Evolutionary conservation across 805 yeast species (phyloP), one percentile per base, ranked within the genome.

Genomic region (Nakazawaea sp.): DNA sequence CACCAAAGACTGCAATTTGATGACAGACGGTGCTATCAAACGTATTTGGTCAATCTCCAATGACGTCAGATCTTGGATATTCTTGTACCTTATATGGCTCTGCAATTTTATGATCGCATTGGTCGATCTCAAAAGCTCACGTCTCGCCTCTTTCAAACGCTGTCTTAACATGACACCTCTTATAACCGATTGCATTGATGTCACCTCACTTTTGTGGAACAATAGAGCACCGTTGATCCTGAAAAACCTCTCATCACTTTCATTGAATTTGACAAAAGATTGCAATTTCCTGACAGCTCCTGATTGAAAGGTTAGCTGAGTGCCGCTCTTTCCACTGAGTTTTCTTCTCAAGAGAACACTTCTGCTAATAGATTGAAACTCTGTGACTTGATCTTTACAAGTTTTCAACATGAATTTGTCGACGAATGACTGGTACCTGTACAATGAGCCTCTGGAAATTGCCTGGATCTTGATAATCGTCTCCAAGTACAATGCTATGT

Each of bases 381-480:
- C 53, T 2, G 68, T 55, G 17, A 81, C 50, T 17, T 72, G 74
- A 10, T 68, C 70, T 5, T 66, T 67, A 46, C 73, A 75, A 1
- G 83, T 70, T 41, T 68, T 72, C 20, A 83, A 51, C 63, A 82
- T 68, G 42, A 79, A 78, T 40, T 67, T 68, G 45, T 73, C 72
- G 25, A 83, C 81, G 53, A 76, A 78, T 61, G 78, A 62, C 16
- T 61, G 59, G 51, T 79, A 83, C 36, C 96, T 68, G 38, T 73
- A 61, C 28, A 75, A 63, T 0, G 84, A 77, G 15, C 92, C 95
- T 45, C 86, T 64, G 13, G 84, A 70, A 18, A 78, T 58, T 0
- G 92, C 74, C 53, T 88, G 96, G 13, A 88, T 59, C 38, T 59
- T 62, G 27, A 68, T 58, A 27, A 81, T 69, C 7, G 24, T 33